Evolutionary conservation across 2,329 filamentous ascomycete species (phyloP).

Genomic region (Diplodia mutila): DNA sequence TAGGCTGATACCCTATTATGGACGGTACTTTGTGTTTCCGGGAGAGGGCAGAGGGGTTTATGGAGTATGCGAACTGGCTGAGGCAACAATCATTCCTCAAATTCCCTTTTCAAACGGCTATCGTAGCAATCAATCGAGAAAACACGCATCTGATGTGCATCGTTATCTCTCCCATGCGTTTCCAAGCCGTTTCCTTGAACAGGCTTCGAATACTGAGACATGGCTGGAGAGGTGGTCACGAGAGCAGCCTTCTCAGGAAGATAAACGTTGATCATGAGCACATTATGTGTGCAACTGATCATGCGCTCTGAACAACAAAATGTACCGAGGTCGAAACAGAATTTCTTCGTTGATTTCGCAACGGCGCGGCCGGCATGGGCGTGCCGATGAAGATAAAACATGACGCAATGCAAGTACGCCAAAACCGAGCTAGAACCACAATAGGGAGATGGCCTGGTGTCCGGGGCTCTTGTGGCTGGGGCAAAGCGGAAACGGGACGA

Average conservation of each 20-base stretch:
- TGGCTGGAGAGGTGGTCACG: not conserved
- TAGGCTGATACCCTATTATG: conserved; percentile 25
- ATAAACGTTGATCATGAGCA: conserved; percentile 16
- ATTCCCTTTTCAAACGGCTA: not conserved
- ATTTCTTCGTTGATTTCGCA: not conserved
- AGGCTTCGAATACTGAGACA: not conserved
- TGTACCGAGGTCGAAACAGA: not conserved
- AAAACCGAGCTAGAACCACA: not conserved
- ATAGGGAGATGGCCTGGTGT: not conserved
- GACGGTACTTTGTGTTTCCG: conserved; percentile 7
- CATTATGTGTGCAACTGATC: not conserved
- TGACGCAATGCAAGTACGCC: conserved; percentile 10
- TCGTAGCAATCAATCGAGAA: conserved; percentile 14
- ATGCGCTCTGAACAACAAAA: too few species aligned
- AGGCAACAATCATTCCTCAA: not conserved
- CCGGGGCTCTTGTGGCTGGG: conserved; percentile 6
- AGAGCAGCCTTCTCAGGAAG: not conserved
- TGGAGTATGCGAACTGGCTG: not conserved
- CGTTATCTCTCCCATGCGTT: conserved; percentile 1
- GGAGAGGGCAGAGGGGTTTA: not conserved
- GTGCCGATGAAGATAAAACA: not conserved
- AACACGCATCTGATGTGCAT: not conserved
- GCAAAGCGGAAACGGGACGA: not conserved
- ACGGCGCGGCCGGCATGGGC: not conserved
- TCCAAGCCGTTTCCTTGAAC: not conserved